phyloP scores from a whole-genome alignment of 1,284 basidiomycete genomes.

The Mycena sp. region DNA sequence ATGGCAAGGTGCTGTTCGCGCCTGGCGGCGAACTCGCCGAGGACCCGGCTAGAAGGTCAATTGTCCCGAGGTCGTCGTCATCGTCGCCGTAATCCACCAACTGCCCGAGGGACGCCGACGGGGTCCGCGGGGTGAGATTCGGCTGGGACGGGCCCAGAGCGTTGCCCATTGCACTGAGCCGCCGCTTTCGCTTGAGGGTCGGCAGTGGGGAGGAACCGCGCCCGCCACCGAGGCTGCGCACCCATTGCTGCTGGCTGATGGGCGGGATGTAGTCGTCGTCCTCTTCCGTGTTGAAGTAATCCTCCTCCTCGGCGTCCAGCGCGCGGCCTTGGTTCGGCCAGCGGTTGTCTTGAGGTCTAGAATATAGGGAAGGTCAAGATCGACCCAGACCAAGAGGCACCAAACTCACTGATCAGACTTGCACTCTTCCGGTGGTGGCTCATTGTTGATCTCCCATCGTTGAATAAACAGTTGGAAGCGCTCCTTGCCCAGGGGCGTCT shows the following conservation, averaged over 20 bases:
- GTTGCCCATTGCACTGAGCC: constrained; percentile 44
- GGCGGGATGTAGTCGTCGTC: constrained; percentile 66
- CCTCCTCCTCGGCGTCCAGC: constrained; percentile 81
- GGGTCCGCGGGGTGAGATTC: constrained; percentile 42
- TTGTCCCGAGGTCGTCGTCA: constrained; percentile 52
- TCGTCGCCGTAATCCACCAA: constrained; percentile 81
- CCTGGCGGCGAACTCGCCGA: constrained; percentile 13
- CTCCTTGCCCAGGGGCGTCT: constrained; percentile 67
- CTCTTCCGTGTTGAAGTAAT: constrained; percentile 90
- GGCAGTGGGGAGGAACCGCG: constrained; percentile 42
- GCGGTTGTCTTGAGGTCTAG: constrained; percentile 49
- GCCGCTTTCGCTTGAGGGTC: constrained; percentile 68
- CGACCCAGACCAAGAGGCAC: constrained; percentile 11
- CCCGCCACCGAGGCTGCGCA: constrained; percentile 37
- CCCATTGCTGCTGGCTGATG: constrained; percentile 49
- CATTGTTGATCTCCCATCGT: constrained; percentile 93
- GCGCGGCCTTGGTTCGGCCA: constrained; percentile 61
- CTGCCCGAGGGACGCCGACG: constrained; percentile 61
- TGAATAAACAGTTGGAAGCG: constrained; percentile 80
- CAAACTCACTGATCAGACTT: constrained; percentile 59
- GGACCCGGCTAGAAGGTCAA: constrained; percentile 8
- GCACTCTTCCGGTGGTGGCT: constrained; percentile 72
- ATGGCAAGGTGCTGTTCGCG: not conserved
- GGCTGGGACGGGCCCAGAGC: constrained; percentile 53
- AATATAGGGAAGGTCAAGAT: constrained; percentile 19